Base-by-base conservation (phyloP, 306 rosid genomes). In the Ochetophila trinervis region DNA sequence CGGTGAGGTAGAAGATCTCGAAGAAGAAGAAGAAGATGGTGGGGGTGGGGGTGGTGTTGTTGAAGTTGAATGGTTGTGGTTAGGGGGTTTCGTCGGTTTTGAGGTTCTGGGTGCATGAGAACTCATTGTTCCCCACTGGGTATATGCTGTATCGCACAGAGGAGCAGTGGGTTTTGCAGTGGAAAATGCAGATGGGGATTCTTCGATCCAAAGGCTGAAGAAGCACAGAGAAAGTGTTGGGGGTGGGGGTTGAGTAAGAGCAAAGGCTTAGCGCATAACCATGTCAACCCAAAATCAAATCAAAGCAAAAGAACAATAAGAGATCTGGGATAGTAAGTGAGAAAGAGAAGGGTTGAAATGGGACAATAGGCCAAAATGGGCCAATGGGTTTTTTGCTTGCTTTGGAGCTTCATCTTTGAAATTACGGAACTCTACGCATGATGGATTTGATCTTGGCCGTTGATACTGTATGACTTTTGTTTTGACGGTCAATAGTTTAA, bases 61-160 rank as follows among this genome's bases (percentile, higher is more conserved):
- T 4, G 85, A 47, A 30, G 88, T 57, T 2, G 88, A 16, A 23
- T 73, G 85, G 55, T 67, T 79, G 8, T 73, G 85, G 55, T 67
- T 79, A 5, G 86, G 88, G 73, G 85, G 80, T 69, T 86, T 80
- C 13, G 79, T 35, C 58, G 87, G 80, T 70, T 74, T 93, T 7
- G 91, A 70, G 27, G 74, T 66, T 64, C 68, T 78, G 73, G 81
- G 77, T 51, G 80, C 62, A 27, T 80, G 81, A 14, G 85, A 79
- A 61, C 79, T 79, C 95, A 88, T 86, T 51, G 24, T 67, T 22
- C 20, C 30, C 18, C n/a, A 52, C 22, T 52, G 61, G 60, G 49
- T 18, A 55, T 13, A 15, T 36, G 2, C 21, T 34, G 11, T 6
- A 36, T 59, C 4, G 20, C 24, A 34, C 24, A 34, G 45, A 7